A percentile compares a stretch with the other conserved stretches of the same genome.
These are phyloP conservation scores for Hyphopichia homilentoma DNA, from an alignment of 805 yeast species.

Conservation along the genomic window DNA sequence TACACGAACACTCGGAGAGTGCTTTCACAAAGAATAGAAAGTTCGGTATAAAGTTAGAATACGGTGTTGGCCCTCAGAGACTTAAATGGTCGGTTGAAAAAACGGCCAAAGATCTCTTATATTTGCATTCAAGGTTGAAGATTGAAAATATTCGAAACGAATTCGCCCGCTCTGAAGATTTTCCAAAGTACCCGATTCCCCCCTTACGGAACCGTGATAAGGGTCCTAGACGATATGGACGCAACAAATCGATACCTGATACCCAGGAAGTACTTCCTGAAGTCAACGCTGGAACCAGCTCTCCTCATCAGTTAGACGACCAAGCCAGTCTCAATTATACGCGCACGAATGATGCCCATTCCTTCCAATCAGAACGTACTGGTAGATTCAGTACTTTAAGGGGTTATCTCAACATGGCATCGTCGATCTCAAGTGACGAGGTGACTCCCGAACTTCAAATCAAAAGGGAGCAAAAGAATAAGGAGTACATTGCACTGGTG, in stretches of 20 bases:
- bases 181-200: conserved; percentile 46
- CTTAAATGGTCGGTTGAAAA: conserved; percentile 78
- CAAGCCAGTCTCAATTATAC: conserved; percentile 6
- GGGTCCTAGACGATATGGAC: conserved; percentile 1
- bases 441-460: conserved; percentile 30
- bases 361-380: no score
- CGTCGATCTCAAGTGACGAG: conserved; percentile 16
- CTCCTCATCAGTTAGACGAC: no score
- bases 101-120: conserved; percentile 67
- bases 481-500: conserved; percentile 43
- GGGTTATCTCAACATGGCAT: conserved; percentile 25
- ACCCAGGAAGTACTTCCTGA: neutral
- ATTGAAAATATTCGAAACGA: conserved; percentile 37
- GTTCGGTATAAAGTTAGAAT: conserved; percentile 74
- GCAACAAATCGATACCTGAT: no score
- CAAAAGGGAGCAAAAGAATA: conserved; percentile 23
- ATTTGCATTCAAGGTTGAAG: conserved; percentile 66
- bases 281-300: conserved; percentile 1
- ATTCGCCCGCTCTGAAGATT: conserved; percentile 32
- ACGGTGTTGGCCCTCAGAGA: conserved; percentile 80
- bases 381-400: conserved; percentile 26
- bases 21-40: conserved; percentile 38
- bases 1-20: conserved; percentile 47
- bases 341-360: conserved; percentile 10
- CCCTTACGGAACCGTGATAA: conserved; percentile 20